Evolutionary conservation across 805 yeast species (phyloP), one percentile per base, ranked within the genome.

Genomic region (Candida xyloterini): DNA sequence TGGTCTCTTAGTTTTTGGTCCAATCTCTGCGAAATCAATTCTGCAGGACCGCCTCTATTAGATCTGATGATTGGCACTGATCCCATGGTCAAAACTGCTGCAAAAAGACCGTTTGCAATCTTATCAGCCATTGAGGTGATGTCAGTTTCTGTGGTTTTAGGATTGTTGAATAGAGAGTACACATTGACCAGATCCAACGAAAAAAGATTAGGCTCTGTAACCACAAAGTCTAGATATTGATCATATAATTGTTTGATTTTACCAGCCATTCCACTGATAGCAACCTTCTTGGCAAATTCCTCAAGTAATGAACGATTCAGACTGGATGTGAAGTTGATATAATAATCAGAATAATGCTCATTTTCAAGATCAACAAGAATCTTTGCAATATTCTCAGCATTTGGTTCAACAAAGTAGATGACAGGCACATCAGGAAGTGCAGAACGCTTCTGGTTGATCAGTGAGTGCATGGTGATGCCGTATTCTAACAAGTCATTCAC

Each of bases 381-480:
- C 23, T 65, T 57, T 22, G 75, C 66, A 29, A 93, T 70, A 57
- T 93, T 93, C 33, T 78, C 91, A 20, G 73, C 67, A 0, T 93
- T 84, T 5, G 99, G 98, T 42, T 84, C 84, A 24, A 93, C 83
- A 53, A 93, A 91, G 64, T 93, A 93, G 32, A 93, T 78, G 3
- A 80, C 98, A 0, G 98, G 97, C 10, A 91, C 98, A 54, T 93
- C 99, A 1, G 95, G 90, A 36, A 93, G 71, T 1, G 91, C 75
- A n/a, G 90, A 78, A 46, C 99, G 71, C 42, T 74, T 77, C 33
- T 88, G 71, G 40, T 71, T 70, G 39, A 91, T 78, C 35, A 84
- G 64, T 43, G 91, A 73, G 58, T 93, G 98, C 55, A 89, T 82
- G 0, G 99, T 93, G 41, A 93, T 81, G 8, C 99, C 99, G 57